Conservation (phyloP, 768 basidiomycete genomes). For the Agaricus sinodeliciosus region DNA sequence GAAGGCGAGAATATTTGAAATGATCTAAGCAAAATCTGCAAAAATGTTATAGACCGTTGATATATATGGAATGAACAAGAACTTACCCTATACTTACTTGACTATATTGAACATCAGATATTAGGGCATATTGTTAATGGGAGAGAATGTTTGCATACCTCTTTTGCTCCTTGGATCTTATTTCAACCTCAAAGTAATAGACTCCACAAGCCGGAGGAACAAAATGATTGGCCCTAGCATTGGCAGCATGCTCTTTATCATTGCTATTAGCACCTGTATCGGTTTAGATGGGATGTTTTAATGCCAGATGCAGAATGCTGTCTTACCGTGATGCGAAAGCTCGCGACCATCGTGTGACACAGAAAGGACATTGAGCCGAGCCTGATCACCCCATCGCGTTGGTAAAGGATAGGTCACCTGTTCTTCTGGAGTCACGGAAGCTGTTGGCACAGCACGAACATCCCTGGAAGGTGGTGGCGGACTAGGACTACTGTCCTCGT, state of each 20-base stretch:
- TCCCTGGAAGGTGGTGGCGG: conserved; percentile 34
- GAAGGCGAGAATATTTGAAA: conserved; percentile 66
- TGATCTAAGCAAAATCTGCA: conserved; percentile 60
- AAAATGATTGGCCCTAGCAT: conserved; percentile 69
- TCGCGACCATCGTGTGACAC: conserved; percentile 71
- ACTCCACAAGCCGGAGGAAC: conserved; percentile 86
- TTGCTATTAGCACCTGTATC: conserved; percentile 43
- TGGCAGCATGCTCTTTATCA: conserved; percentile 73
- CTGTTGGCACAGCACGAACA: conserved; percentile 12
- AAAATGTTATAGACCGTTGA: not conserved
- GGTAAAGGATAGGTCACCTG: conserved; percentile 49
- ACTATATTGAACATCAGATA: conserved; percentile 26
- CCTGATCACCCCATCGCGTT: conserved; percentile 73
- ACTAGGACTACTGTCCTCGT: conserved; percentile 55
- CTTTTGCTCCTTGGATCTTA: conserved; percentile 73
- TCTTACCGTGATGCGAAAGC: conserved; percentile 59
- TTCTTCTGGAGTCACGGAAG: conserved; percentile 26
- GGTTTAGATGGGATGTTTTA: not conserved
- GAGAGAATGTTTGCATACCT: conserved; percentile 44
- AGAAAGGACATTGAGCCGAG: conserved; percentile 49
- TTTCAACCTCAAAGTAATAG: conserved; percentile 90
- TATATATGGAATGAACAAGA: conserved; percentile 2
- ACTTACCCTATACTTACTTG: conserved; percentile 78
- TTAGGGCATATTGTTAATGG: conserved; percentile 12
- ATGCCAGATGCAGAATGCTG: not conserved